Base-by-base conservation (phyloP, 2,329 filamentous ascomycete genomes). In the Claviceps pazoutovae region DNA sequence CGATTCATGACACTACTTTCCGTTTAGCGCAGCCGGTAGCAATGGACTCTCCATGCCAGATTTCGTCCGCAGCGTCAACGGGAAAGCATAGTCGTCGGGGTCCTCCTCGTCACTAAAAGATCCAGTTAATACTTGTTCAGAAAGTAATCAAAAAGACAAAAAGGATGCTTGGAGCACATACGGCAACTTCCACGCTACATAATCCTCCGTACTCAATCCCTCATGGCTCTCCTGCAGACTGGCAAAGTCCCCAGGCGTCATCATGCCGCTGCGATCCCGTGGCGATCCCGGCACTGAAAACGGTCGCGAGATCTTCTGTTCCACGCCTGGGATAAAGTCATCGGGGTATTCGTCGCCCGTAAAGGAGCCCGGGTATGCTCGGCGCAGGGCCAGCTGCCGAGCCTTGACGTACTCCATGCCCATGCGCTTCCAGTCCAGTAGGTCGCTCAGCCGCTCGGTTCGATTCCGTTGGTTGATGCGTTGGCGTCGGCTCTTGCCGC, bases 331-430 rank as follows among this genome's bases (percentile, higher is more conserved):
- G 62, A 97, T 95, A 70, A 90, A 93, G 65, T 93, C 86, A 56
- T 86, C 87, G 62, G 89, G 88, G 54, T 88, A 84, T 51, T 88
- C 85, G 13, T 90, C 86, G 51, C 82, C 79, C 44, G 80, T 77
- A 66, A 95, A 98, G 3, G 88, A 91, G 50, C 78, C 76, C 48
- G 93, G 91, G 68, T 97, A 98, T 19, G 93, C 93, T 68, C 93
- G 80, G 61, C 93, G 79, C 56, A 98, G 74, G 23, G 93, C 93
- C 62, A 98, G 71, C 68, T 97, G 93, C 48, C 93, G 82, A 37
- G 93, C 93, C 75, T 97, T 98, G 71, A 96, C 88, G 64, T 98
- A 98, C 71, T 98, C 93, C 83, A 97, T 84, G 21, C 93, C 93
- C 93, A 98, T 98, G 48, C 93, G 80, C 78, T 97, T 97, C 93